Evolutionary conservation across 164 flowering plant species (phyloP), one percentile per base, ranked within the genome.

Genomic region (Sextonia rubra): DNA sequence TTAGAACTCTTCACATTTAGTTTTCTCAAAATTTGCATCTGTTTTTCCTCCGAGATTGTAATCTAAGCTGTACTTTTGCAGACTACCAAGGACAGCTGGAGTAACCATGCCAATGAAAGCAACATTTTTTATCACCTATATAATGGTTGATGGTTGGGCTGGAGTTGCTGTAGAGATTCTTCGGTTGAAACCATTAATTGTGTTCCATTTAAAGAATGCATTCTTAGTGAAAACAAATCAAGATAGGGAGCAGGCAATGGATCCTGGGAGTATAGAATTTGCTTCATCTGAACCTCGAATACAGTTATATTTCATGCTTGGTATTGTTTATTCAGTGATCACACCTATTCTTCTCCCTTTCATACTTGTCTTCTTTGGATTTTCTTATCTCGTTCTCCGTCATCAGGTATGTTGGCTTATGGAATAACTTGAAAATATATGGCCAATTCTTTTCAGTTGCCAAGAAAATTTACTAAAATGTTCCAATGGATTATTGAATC

Each of bases 111-210:
- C 98, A 12, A 86, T 91, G 93, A 94, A 91, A 82, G 97, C 96
- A 26, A 91, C 96, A 30, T 93, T 93, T 78, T 93, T 94, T 74
- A 91, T 90, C 30, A 85, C 95, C 3, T 91, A 91, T 69, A 83
- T 86, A 66, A 91, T 94, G 98, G 91, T 94, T 67, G 98, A 94
- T 82, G 98, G 97, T 70, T 94, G 98, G 98, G 87, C 97, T 73
- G 98, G 97, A 37, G 73, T 94, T 72, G 97, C 98, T 68, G 93
- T 85, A 12, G 97, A 94, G 81, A 85, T 94, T 72, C 84, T 92
- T 70, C 80, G 98, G 82, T 69, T 92, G 77, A 87, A 82, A 69
- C 97, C 97, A 2, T 63, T 94, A 12, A 72, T 89, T 55, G 66
- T 89, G 47, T 94, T 87, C 80, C 98, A 92, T 72, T 29, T 94